Evolutionary conservation across 345 rosid species (phyloP).

Genomic region (Chamaenerion angustifolium): DNA sequence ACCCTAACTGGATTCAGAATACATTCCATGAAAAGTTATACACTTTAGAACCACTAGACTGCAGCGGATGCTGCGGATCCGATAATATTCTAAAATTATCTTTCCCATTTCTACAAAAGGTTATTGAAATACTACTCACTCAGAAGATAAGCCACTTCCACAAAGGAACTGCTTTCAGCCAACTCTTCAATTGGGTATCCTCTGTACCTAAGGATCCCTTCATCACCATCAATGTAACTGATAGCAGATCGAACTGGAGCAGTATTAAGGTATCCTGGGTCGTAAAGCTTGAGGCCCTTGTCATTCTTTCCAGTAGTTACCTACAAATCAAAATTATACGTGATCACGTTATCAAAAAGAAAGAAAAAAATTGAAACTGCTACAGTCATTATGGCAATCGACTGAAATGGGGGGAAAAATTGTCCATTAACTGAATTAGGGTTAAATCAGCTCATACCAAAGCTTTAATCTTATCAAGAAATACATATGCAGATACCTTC

Average conservation of each 20-base stretch:
- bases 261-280: conserved; percentile 88
- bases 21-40: not conserved
- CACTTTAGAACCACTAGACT: not conserved
- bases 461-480: not conserved
- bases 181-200: conserved; percentile 78
- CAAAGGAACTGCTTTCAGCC: conserved; percentile 58
- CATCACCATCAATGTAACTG: conserved; percentile 91
- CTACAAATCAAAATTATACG: conserved; percentile 18
- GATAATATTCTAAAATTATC: not conserved
- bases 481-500: conserved; percentile 31
- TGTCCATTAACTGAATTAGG: not conserved
- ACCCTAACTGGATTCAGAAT: too few species aligned
- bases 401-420: not conserved
- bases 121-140: conserved; percentile 19
- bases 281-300: conserved; percentile 74
- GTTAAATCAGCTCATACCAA: not conserved
- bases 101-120: not conserved
- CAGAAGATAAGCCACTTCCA: conserved; percentile 69
- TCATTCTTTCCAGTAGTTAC: conserved; percentile 56
- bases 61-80: too few species aligned
- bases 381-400: not conserved
- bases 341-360: too few species aligned
- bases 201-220: conserved; percentile 72
- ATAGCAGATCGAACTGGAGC: conserved; percentile 84
- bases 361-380: not conserved